Evolutionary conservation across 495 filamentous ascomycete genomes (phyloP).

Genomic region (Penicillium coprophilum): DNA sequence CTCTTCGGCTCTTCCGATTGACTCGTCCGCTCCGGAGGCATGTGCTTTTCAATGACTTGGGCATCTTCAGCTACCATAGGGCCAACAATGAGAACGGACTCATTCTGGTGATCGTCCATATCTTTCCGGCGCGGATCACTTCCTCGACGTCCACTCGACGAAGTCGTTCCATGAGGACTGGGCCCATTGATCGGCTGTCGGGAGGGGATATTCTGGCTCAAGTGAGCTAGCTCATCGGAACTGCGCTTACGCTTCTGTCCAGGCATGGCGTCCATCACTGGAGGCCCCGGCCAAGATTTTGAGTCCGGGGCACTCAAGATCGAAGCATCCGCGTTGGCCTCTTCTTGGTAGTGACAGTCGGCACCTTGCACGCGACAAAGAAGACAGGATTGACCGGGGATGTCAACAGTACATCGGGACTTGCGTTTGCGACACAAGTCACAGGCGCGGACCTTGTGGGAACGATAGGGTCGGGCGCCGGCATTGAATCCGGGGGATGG

Average conservation of each 20-base stretch:
- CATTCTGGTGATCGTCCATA: slow-evolving; percentile 44
- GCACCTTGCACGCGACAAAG: slow-evolving; percentile 52
- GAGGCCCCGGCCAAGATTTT: slow-evolving; percentile 32
- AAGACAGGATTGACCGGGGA: slow-evolving; percentile 47
- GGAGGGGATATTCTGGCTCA: slow-evolving; percentile 16
- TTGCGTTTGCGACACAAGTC: slow-evolving; percentile 54
- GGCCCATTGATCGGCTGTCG: slow-evolving; percentile 28
- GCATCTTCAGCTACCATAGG: slow-evolving; percentile 53
- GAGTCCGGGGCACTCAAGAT: slow-evolving; percentile 29
- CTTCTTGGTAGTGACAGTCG: slow-evolving; percentile 50
- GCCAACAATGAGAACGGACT: slow-evolving; percentile 52
- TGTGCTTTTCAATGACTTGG: slow-evolving; percentile 52
- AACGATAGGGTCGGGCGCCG: slow-evolving; percentile 50
- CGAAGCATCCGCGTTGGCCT: slow-evolving; percentile 30
- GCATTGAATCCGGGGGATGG: slow-evolving; percentile 46
- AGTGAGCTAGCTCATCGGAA: slow-evolving; percentile 23
- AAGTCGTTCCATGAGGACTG: slow-evolving; percentile 30
- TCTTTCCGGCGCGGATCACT: slow-evolving; percentile 39
- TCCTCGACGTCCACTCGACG: slow-evolving; percentile 31
- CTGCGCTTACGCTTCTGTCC: slow-evolving; percentile 46
- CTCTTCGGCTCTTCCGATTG: slow-evolving; percentile 42
- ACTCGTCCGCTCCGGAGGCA: slow-evolving; percentile 44
- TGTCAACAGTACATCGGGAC: slow-evolving; percentile 52
- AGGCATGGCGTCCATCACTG: slow-evolving; percentile 22
- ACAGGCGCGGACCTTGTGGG: slow-evolving; percentile 53